A percentile compares a stretch with the other conserved stretches of the same genome.
phyloP scores from a whole-genome alignment of 176 grass and related monocot species.

The Cymbopogon citratus region DNA sequence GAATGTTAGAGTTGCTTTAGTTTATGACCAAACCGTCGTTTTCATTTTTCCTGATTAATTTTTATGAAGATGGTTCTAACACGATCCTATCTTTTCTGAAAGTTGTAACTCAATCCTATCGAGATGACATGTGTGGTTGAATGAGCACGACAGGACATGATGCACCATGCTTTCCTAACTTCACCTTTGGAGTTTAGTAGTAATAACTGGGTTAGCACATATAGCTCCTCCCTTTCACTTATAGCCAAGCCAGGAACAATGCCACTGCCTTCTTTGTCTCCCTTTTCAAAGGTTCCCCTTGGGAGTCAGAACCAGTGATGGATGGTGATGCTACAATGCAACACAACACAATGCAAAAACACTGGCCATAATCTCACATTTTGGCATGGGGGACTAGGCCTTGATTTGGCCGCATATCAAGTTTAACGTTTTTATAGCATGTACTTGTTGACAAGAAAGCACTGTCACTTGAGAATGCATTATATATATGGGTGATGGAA shows the following conservation, averaged over 20 bases:
- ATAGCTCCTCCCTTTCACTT: not conserved
- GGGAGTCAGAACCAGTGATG: conserved; percentile 25
- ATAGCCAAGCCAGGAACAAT: conserved; percentile 19
- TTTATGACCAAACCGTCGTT: not conserved
- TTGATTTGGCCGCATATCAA: conserved; percentile 34
- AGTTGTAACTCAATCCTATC: not conserved
- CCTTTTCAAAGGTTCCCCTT: not conserved
- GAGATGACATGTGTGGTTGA: conserved; percentile 14
- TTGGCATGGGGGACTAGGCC: not conserved
- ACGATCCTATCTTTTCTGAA: not conserved
- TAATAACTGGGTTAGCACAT: not conserved
- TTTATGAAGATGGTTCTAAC: not conserved
- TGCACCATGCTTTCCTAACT: conserved; percentile 18
- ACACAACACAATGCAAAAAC: not conserved
- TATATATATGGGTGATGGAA: conserved; percentile 28
- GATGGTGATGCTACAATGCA: conserved; percentile 10
- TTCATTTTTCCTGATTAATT: not conserved
- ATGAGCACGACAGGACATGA: conserved; percentile 16
- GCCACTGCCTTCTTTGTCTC: not conserved
- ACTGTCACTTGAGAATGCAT: conserved; percentile 28
- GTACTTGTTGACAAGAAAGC: conserved; percentile 23
- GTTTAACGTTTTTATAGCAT: conserved; percentile 1
- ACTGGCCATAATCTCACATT: conserved; percentile 8
- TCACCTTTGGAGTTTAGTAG: conserved; percentile 22
- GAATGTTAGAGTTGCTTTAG: not conserved